Percentiles rank a stretch among this genome's conserved stretches.
phyloP scores from a whole-genome alignment of 2,329 filamentous ascomycete genomes.

The Rhinocladiella similis region DNA sequence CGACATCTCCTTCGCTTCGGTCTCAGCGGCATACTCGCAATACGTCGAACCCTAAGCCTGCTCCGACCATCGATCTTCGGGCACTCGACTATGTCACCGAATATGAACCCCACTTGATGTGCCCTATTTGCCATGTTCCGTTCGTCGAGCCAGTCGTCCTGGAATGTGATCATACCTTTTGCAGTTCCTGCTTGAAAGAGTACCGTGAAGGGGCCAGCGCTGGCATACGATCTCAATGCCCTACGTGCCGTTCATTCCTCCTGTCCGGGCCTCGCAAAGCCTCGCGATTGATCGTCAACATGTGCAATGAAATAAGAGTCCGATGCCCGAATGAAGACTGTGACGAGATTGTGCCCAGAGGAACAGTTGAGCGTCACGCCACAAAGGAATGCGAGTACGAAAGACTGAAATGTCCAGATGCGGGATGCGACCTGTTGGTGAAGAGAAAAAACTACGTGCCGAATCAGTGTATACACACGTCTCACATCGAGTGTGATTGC shows the following conservation, averaged over 20 bases:
- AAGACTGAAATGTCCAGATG: conserved; percentile 53
- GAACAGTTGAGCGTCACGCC: conserved; percentile 59
- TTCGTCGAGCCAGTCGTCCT: conserved; percentile 60
- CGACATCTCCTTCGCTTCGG: conserved; percentile 16
- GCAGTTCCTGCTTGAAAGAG: conserved; percentile 57
- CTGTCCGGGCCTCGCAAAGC: conserved; percentile 42
- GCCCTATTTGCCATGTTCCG: conserved; percentile 64
- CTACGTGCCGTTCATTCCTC: conserved; percentile 55
- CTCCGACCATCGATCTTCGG: conserved; percentile 48
- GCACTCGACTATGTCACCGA: conserved; percentile 57
- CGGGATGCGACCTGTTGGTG: conserved; percentile 53
- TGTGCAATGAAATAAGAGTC: conserved; percentile 62
- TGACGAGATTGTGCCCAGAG: conserved; percentile 53
- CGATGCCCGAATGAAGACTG: conserved; percentile 62
- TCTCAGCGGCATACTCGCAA: conserved; percentile 12
- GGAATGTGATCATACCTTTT: conserved; percentile 65
- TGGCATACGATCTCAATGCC: conserved; percentile 46
- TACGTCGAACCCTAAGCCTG: background rate
- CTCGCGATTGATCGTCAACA: conserved; percentile 58
- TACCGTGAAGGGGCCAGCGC: conserved; percentile 23
- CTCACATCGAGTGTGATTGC: conserved; percentile 30
- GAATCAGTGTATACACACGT: conserved; percentile 28
- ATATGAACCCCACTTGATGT: conserved; percentile 62
- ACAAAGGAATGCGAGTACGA: conserved; percentile 61
- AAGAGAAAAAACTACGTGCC: conserved; percentile 52